These are phyloP conservation scores for Jaapia argillacea DNA, from an alignment of 768 basidiomycete genomes.

Conservation along the genomic window DNA sequence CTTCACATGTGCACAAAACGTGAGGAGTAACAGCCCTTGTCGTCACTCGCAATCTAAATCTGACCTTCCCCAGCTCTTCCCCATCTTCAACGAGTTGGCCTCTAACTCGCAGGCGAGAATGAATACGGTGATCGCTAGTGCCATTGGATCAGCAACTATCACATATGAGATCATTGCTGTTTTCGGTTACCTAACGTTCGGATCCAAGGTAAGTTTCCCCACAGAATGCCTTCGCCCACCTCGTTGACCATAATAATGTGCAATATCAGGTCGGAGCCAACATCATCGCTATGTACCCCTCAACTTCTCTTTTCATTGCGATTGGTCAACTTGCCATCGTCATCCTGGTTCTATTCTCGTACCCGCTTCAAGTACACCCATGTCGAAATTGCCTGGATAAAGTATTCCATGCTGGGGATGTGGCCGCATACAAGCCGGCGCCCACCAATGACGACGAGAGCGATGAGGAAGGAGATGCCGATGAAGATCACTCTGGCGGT, in stretches of 20 bases:
- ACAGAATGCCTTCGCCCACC: background rate
- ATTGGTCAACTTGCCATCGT: constrained; percentile 91
- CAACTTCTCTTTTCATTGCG: constrained; percentile 86
- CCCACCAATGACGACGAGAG: constrained; percentile 27
- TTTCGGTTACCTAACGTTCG: constrained; percentile 91
- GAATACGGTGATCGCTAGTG: constrained; percentile 79
- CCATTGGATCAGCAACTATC: constrained; percentile 76
- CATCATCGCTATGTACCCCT: constrained; percentile 91
- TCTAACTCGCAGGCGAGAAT: constrained; percentile 73
- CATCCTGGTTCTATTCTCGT: constrained; percentile 81
- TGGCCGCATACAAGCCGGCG: constrained; percentile 19
- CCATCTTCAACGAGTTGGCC: constrained; percentile 86
- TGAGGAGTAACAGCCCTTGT: constrained; percentile 24
- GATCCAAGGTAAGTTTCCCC: constrained; percentile 51
- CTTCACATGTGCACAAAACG: constrained; percentile 90
- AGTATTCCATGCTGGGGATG: constrained; percentile 48
- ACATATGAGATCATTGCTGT: constrained; percentile 85
- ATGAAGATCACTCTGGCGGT: constrained; percentile 42
- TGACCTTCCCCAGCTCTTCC: constrained; percentile 57
- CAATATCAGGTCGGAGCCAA: constrained; percentile 80
- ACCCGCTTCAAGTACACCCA: constrained; percentile 91
- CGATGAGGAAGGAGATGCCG: constrained; percentile 30
- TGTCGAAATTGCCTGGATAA: constrained; percentile 90
- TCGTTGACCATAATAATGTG: too few relatives aligned
- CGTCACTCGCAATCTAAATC: background rate